A percentile compares a stretch with the other conserved stretches of the same genome.
These are phyloP conservation scores for Pythium oligandrum DNA, from an alignment of 352 stramenopile genomes.

Conservation along the genomic window DNA sequence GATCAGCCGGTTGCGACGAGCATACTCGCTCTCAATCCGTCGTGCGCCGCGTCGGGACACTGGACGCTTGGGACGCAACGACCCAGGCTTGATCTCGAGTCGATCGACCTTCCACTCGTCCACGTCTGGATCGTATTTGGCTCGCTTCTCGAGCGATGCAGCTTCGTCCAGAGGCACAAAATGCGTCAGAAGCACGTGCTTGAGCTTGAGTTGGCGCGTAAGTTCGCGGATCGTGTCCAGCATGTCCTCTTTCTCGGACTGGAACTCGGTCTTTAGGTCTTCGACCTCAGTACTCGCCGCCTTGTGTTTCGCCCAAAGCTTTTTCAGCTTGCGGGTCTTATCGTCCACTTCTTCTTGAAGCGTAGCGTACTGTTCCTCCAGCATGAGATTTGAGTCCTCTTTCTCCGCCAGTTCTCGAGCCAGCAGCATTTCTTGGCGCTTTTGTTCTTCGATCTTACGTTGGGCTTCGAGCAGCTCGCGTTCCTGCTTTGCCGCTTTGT, in stretches of 20 bases:
- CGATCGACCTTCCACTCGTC: conserved; percentile 87
- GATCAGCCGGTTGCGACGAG: conserved; percentile 71
- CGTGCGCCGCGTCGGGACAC: conserved; percentile 58
- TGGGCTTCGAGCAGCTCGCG: conserved; percentile 87
- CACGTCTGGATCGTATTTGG: conserved; percentile 84
- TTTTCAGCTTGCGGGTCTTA: conserved; percentile 96
- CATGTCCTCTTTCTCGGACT: conserved; percentile 93
- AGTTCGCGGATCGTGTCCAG: conserved; percentile 93
- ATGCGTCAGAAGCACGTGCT: conserved; percentile 88
- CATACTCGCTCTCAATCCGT: conserved; percentile 91
- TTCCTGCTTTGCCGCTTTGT: conserved; percentile 93
- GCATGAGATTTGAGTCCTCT: conserved; percentile 90
- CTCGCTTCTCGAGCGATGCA: conserved; percentile 72
- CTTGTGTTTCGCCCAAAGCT: conserved; percentile 93
- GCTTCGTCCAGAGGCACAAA: conserved; percentile 82
- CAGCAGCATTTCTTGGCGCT: conserved; percentile 74
- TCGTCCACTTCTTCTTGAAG: conserved; percentile 90
- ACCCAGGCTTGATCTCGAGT: conserved; percentile 57
- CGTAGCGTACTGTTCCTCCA: conserved; percentile 90
- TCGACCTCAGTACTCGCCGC: conserved; percentile 86
- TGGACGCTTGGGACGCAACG: conserved; percentile 50
- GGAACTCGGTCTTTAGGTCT: conserved; percentile 92
- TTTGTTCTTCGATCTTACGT: conserved; percentile 84
- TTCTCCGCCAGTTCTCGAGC: conserved; percentile 90
- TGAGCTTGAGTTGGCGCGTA: conserved; percentile 93